These are phyloP conservation scores for Ophiostoma ips DNA, from an alignment of 2,329 filamentous ascomycete genomes.

Conservation along the genomic window DNA sequence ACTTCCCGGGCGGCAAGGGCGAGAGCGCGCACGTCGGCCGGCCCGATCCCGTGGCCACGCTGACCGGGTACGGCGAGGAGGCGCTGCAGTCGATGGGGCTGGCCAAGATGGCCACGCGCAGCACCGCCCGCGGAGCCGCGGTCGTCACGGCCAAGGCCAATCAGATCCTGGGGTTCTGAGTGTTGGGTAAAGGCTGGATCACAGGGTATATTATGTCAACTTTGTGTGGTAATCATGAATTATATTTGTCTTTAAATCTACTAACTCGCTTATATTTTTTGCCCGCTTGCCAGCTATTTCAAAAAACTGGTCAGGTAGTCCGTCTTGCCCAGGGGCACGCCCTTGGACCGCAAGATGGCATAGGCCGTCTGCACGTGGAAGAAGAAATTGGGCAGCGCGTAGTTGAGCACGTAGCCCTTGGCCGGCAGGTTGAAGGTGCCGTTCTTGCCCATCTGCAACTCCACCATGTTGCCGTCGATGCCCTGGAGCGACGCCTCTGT, in stretches of 20 bases:
- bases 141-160: conserved; percentile 29
- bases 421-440: conserved; percentile 11
- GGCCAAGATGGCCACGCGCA: conserved; percentile 21
- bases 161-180: conserved; percentile 29
- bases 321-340: conserved; percentile 42
- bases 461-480: conserved; percentile 15
- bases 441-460: conserved; percentile 14
- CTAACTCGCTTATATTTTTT: not conserved
- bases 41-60: conserved; percentile 25
- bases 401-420: conserved; percentile 28
- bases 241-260: not conserved
- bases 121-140: conserved; percentile 21
- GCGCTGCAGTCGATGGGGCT: conserved; percentile 33
- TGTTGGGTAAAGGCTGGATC: too few relatives aligned
- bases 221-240: too few relatives aligned
- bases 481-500: conserved; percentile 16
- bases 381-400: conserved; percentile 42
- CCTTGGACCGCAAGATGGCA: conserved; percentile 39
- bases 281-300: not conserved
- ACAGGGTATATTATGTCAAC: too few relatives aligned
- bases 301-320: conserved; percentile 31
- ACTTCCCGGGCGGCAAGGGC: conserved; percentile 59
- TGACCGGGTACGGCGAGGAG: conserved; percentile 17
- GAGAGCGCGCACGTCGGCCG: conserved; percentile 41
- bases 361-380: conserved; percentile 47